These are phyloP conservation scores for Leccinum boreale DNA, from an alignment of 768 basidiomycete species.

Conservation along the genomic window DNA sequence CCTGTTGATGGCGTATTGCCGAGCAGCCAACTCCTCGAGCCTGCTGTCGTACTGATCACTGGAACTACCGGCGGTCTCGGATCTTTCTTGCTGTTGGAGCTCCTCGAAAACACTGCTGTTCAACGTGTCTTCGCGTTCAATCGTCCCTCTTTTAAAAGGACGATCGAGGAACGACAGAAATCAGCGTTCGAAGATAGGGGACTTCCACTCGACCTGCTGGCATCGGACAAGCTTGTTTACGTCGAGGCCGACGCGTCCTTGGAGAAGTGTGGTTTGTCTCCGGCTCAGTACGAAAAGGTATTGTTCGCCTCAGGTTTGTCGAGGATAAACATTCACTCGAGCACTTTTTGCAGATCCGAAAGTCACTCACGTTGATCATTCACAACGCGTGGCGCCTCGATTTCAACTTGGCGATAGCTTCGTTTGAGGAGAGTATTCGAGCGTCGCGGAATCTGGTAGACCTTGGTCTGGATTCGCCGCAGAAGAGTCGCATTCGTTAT, in stretches of 20 bases:
- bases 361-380: constrained; percentile 35
- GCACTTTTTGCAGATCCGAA: constrained; percentile 25
- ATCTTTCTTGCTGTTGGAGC: constrained; percentile 31
- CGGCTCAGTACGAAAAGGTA: constrained; percentile 19
- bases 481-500: constrained; percentile 27
- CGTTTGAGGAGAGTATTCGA: constrained; percentile 42
- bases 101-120: constrained; percentile 26
- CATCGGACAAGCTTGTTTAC: constrained; percentile 20
- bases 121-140: constrained; percentile 14
- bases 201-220: neutral
- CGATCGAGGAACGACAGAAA: constrained; percentile 25
- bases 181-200: constrained; percentile 25
- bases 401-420: constrained; percentile 39
- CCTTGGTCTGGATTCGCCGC: constrained; percentile 30
- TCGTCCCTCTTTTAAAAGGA: constrained; percentile 8
- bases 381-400: constrained; percentile 46
- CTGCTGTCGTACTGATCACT: constrained; percentile 34
- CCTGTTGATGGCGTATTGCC: constrained; percentile 9
- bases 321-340: too few species aligned
- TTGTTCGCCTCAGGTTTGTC: too few species aligned
- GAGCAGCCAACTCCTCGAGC: constrained; percentile 1
- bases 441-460: constrained; percentile 36
- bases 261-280: constrained; percentile 30
- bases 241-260: constrained; percentile 33
- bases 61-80: constrained; percentile 44